A percentile compares a stretch with the other conserved stretches of the same genome.
Conservation (phyloP, 73 alveolate species). For the Blepharisma japonicum region DNA sequence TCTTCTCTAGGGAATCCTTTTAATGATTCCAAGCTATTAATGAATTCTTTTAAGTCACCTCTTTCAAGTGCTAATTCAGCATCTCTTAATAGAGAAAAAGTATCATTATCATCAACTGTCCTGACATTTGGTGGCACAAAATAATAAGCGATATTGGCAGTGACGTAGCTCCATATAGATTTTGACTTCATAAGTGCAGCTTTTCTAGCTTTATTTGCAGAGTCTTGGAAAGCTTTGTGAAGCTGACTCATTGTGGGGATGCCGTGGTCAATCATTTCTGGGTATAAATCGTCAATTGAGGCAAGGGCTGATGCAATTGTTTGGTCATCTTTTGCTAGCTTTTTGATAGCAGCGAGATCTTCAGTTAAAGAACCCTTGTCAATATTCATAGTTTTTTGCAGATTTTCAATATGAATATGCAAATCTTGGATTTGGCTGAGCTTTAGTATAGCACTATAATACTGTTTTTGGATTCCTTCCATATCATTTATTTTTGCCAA, state of each 20-base stretch:
- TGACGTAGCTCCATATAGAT: neutral
- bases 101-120: slow-evolving; percentile 26
- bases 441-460: neutral
- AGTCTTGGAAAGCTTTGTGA: neutral
- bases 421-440: slow-evolving; percentile 16
- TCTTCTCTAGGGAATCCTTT: slow-evolving; percentile 22
- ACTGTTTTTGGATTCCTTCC: neutral
- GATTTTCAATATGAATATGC: slow-evolving; percentile 5
- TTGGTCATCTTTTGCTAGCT: neutral
- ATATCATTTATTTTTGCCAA: neutral
- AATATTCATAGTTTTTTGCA: neutral
- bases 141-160: neutral
- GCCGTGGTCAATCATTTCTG: slow-evolving; percentile 7
- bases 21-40: neutral
- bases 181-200: neutral
- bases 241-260: slow-evolving; percentile 14
- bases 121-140: slow-evolving; percentile 1
- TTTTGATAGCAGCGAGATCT: slow-evolving; percentile 1
- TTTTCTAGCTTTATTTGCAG: neutral
- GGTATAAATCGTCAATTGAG: neutral
- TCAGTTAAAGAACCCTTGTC: neutral
- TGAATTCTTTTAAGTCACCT: neutral
- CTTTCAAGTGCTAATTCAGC: neutral
- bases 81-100: slow-evolving; percentile 7
- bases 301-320: neutral